phyloP scores from a whole-genome alignment of 2,329 filamentous ascomycete species.

The Xylariaceae sp. region DNA sequence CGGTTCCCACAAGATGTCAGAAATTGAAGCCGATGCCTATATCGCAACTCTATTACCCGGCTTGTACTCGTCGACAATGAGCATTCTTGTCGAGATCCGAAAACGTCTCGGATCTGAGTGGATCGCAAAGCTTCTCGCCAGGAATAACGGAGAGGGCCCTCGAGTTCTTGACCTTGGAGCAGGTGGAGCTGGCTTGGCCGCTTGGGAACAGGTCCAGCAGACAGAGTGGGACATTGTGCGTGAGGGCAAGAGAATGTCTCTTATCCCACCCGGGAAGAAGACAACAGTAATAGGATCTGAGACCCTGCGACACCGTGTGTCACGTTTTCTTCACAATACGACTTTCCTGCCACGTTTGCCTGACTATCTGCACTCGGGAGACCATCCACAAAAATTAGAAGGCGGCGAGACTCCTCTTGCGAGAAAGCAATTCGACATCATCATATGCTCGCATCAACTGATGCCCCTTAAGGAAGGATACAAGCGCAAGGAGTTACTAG shows the following conservation, averaged over 20 bases:
- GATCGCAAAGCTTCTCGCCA: constrained; percentile 60
- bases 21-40: constrained; percentile 72
- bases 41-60: constrained; percentile 66
- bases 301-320: constrained; percentile 68
- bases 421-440: constrained; percentile 81
- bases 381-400: constrained; percentile 56
- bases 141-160: constrained; percentile 52
- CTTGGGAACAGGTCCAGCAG: constrained; percentile 72
- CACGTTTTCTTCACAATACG: constrained; percentile 77
- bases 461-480: constrained; percentile 73
- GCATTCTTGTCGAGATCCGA: constrained; percentile 67
- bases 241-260: constrained; percentile 28
- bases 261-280: constrained; percentile 62
- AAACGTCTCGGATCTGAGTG: constrained; percentile 68
- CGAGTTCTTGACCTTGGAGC: constrained; percentile 71
- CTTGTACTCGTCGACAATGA: constrained; percentile 64
- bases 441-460: constrained; percentile 82
- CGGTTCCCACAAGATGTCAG: constrained; percentile 61
- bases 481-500: constrained; percentile 70
- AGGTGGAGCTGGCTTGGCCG: constrained; percentile 67
- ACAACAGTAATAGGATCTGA: constrained; percentile 78
- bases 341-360: constrained; percentile 91
- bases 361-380: constrained; percentile 68
- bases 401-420: constrained; percentile 49
- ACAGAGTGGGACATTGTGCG: constrained; percentile 76